Evolutionary conservation across 2,329 filamentous ascomycete species (phyloP), one percentile per base, ranked within the genome.

Genomic region (Penicillium griseofulvum): DNA sequence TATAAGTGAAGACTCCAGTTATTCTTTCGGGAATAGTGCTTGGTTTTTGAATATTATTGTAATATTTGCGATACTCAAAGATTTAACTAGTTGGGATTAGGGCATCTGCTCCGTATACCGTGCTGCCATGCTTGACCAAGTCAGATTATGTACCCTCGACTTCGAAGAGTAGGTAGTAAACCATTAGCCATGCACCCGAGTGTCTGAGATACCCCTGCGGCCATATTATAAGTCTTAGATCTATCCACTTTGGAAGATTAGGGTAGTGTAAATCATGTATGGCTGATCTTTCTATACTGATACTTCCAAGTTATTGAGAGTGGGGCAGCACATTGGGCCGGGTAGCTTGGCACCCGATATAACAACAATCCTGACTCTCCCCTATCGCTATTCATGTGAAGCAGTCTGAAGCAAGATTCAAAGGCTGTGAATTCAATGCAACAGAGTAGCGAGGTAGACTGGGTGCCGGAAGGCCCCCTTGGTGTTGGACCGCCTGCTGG

Each of bases 391-490:
- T 34, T 7, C 14, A 5, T 34, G 31, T 5, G 5, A 16, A 34
- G 31, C 14, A 34, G 5, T 16, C 31, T 16, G 31, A 34, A 34
- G 14, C 14, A 16, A 16, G 5, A 16, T 3, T 5, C 16, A 16
- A 87, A 90, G 67, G 87, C 91, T 72, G 85, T 96, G 42, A 83
- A 83, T 68, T 87, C 88, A 45, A 92, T 91, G 39, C 89, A 95
- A 73, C 85, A 88, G 51, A 89, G 86, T 49, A 91, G 93, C 53
- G 94, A 97, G 74, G 91, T 97, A 41, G 93, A 96, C 68, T 87
- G 92, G 64, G 91, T 99, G 17, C 97, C 93, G 14, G 94, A 97
- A 68, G 88, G 88, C 56, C 93, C 92, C 29, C 29, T 31, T 26
- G 85, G 85, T 11, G 87, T 87, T 31, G 84, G 75, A 43, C 77